Base-by-base conservation (phyloP, 495 filamentous ascomycete species). In the Sabuloglossum arenarium region DNA sequence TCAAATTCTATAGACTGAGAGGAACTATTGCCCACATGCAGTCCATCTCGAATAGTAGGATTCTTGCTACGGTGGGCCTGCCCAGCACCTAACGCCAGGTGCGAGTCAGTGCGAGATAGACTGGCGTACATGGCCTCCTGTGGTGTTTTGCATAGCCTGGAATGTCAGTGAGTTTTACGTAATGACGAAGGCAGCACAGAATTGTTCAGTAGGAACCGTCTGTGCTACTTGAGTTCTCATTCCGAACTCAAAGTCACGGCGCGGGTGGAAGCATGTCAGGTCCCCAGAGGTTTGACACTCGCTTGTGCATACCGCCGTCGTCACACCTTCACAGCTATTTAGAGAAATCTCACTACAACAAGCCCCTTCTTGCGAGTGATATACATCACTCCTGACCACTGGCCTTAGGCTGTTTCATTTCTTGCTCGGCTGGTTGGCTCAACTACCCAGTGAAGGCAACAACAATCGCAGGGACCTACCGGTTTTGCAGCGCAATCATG, bases 401-500 rank as follows among this genome's bases (percentile, higher is more conserved):
- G n/a, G n/a, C n/a, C 39, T 23, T 5, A 43, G 11, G 16, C 10
- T 6, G 47, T 2, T 47, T n/a, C 45, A 12, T 47, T 16, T 51
- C 25, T 29, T 16, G 2, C 25, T 19, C 28, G 24, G 28, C 11
- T 14, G 16, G 24, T 29, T 27, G 16, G 6, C 19, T 23, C 12
- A 39, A 39, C 45, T 47, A 12, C n/a, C 19, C n/a, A n/a, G 34
- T 39, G 25, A 14, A 27, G 23, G 4, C 16, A 27, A 6, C 24
- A 4, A 30, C 25, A 6, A 29, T 14, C 24, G 12, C 16, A 21
- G 12, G 12, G 47, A 51, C 47, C 47, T 30, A n/a, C 19, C 21
- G 21, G 10, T 21, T 19, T 8, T 42, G 5, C 9, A 14, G 23
- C 30, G n/a, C 21, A 21, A 69, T 57, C 60, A 88, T 88, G 84